Evolutionary conservation across 2,329 filamentous ascomycete genomes (phyloP).

Genomic region (Penicillium digitatum): DNA sequence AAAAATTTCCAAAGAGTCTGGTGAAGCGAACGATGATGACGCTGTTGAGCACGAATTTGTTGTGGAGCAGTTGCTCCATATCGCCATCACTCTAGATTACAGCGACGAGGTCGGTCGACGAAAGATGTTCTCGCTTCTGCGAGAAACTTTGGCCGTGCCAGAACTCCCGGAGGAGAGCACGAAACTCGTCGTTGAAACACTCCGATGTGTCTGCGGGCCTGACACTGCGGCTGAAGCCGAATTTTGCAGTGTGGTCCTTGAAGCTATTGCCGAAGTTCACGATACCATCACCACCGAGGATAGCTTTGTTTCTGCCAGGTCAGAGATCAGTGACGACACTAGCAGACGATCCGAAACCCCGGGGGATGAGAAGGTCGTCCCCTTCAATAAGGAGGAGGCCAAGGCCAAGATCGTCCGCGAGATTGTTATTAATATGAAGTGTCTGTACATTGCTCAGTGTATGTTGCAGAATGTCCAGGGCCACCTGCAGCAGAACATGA

Average conservation of each 20-base stretch:
- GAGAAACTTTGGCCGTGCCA: conserved; percentile 78
- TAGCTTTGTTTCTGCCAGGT: conserved; percentile 90
- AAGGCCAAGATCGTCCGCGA: conserved; percentile 72
- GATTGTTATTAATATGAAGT: conserved; percentile 98
- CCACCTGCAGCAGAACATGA: conserved; percentile 80
- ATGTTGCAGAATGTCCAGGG: conserved; percentile 92
- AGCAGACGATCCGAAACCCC: conserved; percentile 47
- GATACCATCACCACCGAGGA: conserved; percentile 78
- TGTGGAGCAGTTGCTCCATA: conserved; percentile 89
- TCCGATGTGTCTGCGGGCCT: conserved; percentile 75
- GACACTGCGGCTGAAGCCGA: conserved; percentile 49
- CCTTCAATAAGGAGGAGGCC: conserved; percentile 52
- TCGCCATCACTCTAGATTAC: conserved; percentile 88
- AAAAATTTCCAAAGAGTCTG: conserved; percentile 40
- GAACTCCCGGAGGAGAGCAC: conserved; percentile 91
- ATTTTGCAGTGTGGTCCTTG: conserved; percentile 60
- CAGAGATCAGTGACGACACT: conserved; percentile 69
- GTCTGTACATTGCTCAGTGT: conserved; percentile 92
- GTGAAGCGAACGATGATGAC: conserved; percentile 72
- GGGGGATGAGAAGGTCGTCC: conserved; percentile 55
- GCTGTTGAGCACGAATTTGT: conserved; percentile 91
- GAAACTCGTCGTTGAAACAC: conserved; percentile 75
- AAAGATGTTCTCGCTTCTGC: conserved; percentile 90
- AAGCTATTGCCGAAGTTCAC: conserved; percentile 93
- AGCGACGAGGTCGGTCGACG: conserved; percentile 93